Evolutionary conservation across 2,329 filamentous ascomycete species (phyloP), one percentile per base, ranked within the genome.

Genomic region (Arthrobotrys conoides): DNA sequence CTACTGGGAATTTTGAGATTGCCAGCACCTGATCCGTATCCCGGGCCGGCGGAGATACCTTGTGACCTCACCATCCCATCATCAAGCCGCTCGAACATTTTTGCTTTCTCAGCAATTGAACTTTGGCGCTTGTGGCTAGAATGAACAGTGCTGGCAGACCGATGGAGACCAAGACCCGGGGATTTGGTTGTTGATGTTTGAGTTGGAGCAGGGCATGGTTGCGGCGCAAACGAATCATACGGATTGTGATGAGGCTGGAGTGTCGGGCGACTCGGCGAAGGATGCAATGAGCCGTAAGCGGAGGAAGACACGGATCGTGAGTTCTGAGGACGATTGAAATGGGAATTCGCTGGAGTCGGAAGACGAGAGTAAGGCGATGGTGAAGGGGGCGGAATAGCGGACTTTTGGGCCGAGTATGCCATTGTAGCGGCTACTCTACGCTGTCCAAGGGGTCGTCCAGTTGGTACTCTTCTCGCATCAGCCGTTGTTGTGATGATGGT

Each of bases 321-420:
- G 48, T 41, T 24, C 38, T 66, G 41, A 22, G 73, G 67, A 30
- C 73, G 73, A 71, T 69, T 53, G 36, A 67, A 44, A 24, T 76
- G 59, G 22, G 72, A 76, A 61, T 49, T 71, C 8, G 73, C 61
- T 18, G 73, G 73, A 22, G 73, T 77, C 30, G 73, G 73, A 14
- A 77, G 53, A 46, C 73, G 73, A 14, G 73, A 77, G 24, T 67
- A 77, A n/a, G 73, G 73, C 33, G 73, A 77, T 16, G 73, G 73
- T 16, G 73, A 77, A 44, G 68, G 73, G 44, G 73, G 73, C 44
- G 61, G 73, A 55, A 77, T 67, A n/a, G 73, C 73, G n/a, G 73
- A 71, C 22, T 77, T 77, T 16, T 71, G 73, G 61, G 67, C 66
- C 68, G 73, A 71, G 67, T 77, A 77, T 22, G 73, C 73, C 73